Base-by-base conservation (phyloP, 2,329 filamentous ascomycete genomes). In the Fusarium sp. region DNA sequence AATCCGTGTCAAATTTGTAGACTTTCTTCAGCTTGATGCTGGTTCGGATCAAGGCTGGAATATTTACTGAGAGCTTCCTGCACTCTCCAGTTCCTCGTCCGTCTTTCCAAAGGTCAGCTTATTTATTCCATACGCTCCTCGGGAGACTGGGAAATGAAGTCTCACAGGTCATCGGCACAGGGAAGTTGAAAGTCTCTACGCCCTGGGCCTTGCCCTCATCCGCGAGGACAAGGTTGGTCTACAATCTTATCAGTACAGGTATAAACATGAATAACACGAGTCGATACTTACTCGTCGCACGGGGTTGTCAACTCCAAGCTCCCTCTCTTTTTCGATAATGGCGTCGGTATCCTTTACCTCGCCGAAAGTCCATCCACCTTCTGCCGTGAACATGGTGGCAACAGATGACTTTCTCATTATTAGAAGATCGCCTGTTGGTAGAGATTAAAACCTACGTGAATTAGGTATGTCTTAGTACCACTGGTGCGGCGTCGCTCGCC, bases 31-130 rank as follows among this genome's bases (percentile, higher is more conserved):
- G 57, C 34, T 60, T 61, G 6, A 80, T 76, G 59, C 76, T 76
- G 1, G 75, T 65, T 45, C 76, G 73, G 46, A 77, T 50, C n/a
- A 67, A 63, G 5, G 71, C 71, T 2, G 79, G 79, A 4, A 80
- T 74, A 11, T 68, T 73, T 6, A 79, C 71, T 2, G 79, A 80
- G 5, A 81, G 44, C 62, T 77, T 77, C 40, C 76, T 79, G 61
- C 71, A 73, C 63, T 73, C 50, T 4, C 79, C 79, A 19, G 45
- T 72, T 3, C 79, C 79, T 52, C 69, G 73, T 2, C 79, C 79
- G 60, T 80, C 79, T 80, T 28, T 47, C 5, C 1, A 15, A 36
- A 24, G 60, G 51, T 44, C 19, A 56, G 31, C 21, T 3, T 38
- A 7, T 21, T 8, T 1, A 9, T 6, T 5, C n/a, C 10, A 33